Conservation (phyloP, 1,284 basidiomycete species). For the Inonotus obliquus region DNA sequence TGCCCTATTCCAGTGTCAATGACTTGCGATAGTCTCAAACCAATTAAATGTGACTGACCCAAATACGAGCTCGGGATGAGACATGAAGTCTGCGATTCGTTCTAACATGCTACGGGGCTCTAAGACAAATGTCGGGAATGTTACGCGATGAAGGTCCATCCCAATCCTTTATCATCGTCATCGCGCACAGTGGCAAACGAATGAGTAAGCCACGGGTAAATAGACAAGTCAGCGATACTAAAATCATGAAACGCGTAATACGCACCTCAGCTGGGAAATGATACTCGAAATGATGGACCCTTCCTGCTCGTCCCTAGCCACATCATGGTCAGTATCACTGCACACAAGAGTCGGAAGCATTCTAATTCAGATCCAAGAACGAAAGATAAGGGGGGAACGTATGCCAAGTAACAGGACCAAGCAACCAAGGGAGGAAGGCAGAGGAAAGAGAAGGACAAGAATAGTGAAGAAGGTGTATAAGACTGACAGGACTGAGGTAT, state of each 20-base stretch:
- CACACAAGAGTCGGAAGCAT: slow-evolving; percentile 21
- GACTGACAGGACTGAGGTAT: slow-evolving; percentile 79
- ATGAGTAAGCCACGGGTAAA: not conserved
- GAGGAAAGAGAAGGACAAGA: slow-evolving; percentile 3
- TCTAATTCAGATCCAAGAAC: slow-evolving; percentile 5
- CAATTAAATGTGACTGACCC: slow-evolving; percentile 53
- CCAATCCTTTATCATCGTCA: slow-evolving; percentile 57
- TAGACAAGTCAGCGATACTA: not conserved
- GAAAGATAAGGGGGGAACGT: not conserved
- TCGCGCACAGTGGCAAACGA: not conserved
- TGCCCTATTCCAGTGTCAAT: slow-evolving; percentile 43
- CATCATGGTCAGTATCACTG: slow-evolving; percentile 21
- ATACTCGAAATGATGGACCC: slow-evolving; percentile 76
- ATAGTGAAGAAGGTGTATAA: slow-evolving; percentile 14
- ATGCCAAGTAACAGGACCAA: not conserved
- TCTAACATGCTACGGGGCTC: slow-evolving; percentile 93
- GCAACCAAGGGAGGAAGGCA: slow-evolving; percentile 14
- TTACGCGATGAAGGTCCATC: slow-evolving; percentile 94
- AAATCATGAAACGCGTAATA: not conserved
- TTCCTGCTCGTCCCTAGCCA: slow-evolving; percentile 68
- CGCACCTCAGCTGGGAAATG: slow-evolving; percentile 79
- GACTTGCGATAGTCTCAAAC: slow-evolving; percentile 21
- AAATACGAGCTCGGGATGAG: slow-evolving; percentile 96
- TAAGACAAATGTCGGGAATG: slow-evolving; percentile 91
- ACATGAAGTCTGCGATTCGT: slow-evolving; percentile 98